These are phyloP conservation scores for Avena sativa DNA, from an alignment of 176 grass and related monocot species.

Conservation along the genomic window DNA sequence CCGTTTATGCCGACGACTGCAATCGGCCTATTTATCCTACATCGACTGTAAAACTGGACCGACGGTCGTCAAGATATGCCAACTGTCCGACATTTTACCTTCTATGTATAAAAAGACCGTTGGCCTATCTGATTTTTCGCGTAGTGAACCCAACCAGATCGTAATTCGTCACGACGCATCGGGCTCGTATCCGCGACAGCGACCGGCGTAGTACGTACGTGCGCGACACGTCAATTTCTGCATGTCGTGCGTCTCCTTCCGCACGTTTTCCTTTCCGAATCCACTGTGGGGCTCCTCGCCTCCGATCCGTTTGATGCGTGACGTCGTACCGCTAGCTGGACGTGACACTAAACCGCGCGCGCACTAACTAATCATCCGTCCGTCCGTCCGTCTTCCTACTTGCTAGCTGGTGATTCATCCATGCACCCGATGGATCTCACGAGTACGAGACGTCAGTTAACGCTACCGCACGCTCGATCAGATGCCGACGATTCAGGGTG, in stretches of 20 bases:
- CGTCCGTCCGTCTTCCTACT: background rate
- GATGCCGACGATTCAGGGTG: too few relatives aligned
- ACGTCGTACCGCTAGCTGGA: background rate
- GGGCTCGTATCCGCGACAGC: too few relatives aligned
- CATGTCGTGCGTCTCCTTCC: background rate
- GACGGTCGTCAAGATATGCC: too few relatives aligned
- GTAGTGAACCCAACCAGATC: too few relatives aligned
- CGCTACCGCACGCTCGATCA: background rate
- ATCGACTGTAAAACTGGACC: too few relatives aligned
- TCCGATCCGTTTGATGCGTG: background rate
- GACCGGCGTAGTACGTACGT: background rate
- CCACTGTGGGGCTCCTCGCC: background rate
- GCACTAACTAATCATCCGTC: background rate
- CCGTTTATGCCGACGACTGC: too few relatives aligned
- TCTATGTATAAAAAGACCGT: too few relatives aligned
- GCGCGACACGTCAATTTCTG: background rate
- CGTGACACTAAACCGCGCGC: constrained; percentile 23
- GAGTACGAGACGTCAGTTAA: background rate
- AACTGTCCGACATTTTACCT: too few relatives aligned
- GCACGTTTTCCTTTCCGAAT: constrained; percentile 14
- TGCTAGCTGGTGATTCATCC: constrained; percentile 4
- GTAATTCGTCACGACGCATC: too few relatives aligned
- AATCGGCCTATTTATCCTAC: too few relatives aligned
- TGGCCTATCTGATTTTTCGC: too few relatives aligned
- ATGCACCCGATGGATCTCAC: background rate